Evolutionary conservation across 1,284 basidiomycete genomes (phyloP).

Genomic region (Microbotryum scabiosae): DNA sequence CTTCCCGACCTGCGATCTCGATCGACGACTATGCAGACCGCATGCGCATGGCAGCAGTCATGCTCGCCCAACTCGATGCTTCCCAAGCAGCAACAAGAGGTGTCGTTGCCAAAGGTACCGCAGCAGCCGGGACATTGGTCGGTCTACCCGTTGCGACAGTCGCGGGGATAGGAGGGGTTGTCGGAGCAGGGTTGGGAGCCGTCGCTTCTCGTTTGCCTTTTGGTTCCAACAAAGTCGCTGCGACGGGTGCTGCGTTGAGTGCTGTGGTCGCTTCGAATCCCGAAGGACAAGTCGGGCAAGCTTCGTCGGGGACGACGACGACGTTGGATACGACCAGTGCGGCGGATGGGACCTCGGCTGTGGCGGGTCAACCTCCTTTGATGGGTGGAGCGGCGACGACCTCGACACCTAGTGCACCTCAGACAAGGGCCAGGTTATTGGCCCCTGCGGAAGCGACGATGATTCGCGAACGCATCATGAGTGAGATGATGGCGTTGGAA

Average conservation of each 20-base stretch:
- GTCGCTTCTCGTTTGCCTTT: constrained; percentile 23
- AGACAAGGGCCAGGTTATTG: constrained; percentile 40
- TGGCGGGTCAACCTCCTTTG: constrained; percentile 27
- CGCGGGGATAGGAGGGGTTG: constrained; percentile 35
- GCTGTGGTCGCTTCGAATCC: too few relatives aligned
- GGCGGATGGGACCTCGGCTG: constrained; percentile 25
- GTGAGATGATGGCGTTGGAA: constrained; percentile 94
- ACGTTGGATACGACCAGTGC: constrained; percentile 30
- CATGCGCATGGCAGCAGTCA: constrained; percentile 96
- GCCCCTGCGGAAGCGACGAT: constrained; percentile 73
- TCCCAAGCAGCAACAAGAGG: constrained; percentile 43
- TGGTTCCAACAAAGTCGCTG: too few relatives aligned
- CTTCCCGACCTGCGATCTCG: constrained; percentile 41
- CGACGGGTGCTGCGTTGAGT: too few relatives aligned
- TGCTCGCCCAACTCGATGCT: constrained; percentile 93
- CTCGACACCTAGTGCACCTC: not conserved
- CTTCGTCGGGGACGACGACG: constrained; percentile 21
- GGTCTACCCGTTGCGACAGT: constrained; percentile 34
- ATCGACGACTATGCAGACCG: constrained; percentile 95
- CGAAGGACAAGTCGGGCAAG: constrained; percentile 26
- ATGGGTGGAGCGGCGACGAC: constrained; percentile 3
- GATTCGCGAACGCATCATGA: constrained; percentile 94
- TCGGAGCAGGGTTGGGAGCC: constrained; percentile 35
- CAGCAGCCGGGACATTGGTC: constrained; percentile 36
- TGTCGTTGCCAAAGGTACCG: constrained; percentile 30